These are phyloP conservation scores for Penicillium griseofulvum DNA, from an alignment of 2,329 filamentous ascomycete genomes.

Conservation along the genomic window DNA sequence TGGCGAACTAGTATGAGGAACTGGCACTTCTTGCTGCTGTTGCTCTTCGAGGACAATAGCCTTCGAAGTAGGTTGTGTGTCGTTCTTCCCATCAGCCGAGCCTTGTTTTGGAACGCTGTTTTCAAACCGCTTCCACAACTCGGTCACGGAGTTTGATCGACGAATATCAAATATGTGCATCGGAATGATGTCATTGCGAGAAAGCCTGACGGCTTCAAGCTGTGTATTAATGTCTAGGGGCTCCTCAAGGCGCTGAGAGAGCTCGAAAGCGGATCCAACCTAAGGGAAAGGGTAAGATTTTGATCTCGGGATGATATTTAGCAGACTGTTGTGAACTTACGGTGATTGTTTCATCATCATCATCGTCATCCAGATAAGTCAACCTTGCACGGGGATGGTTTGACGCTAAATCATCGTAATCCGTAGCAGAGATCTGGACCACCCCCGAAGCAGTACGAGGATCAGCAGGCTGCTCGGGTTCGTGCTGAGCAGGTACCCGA, in stretches of 20 bases:
- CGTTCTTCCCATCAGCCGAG: not conserved
- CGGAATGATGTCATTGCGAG: constrained; percentile 20
- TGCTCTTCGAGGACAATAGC: not conserved
- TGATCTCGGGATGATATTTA: too few species aligned
- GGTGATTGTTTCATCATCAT: constrained; percentile 48
- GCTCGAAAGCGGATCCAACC: constrained; percentile 49
- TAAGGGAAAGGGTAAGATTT: constrained; percentile 23
- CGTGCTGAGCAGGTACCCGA: constrained; percentile 16
- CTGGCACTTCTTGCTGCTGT: constrained; percentile 10
- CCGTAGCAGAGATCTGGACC: constrained; percentile 41
- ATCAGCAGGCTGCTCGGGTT: not conserved
- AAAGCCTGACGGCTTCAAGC: constrained; percentile 8
- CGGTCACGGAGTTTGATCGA: constrained; percentile 39
- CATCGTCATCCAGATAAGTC: constrained; percentile 48
- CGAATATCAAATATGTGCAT: constrained; percentile 50
- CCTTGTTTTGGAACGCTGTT: constrained; percentile 1
- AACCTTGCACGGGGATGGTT: constrained; percentile 43
- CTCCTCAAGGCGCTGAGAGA: constrained; percentile 47
- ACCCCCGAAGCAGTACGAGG: constrained; percentile 26
- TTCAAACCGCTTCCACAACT: constrained; percentile 40
- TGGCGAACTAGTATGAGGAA: constrained; percentile 1
- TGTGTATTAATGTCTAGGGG: constrained; percentile 23
- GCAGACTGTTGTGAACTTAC: constrained; percentile 27
- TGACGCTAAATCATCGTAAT: constrained; percentile 45
- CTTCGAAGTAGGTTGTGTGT: not conserved